phyloP scores from a whole-genome alignment of 805 yeast species.

The Teunomyces tritomae region DNA sequence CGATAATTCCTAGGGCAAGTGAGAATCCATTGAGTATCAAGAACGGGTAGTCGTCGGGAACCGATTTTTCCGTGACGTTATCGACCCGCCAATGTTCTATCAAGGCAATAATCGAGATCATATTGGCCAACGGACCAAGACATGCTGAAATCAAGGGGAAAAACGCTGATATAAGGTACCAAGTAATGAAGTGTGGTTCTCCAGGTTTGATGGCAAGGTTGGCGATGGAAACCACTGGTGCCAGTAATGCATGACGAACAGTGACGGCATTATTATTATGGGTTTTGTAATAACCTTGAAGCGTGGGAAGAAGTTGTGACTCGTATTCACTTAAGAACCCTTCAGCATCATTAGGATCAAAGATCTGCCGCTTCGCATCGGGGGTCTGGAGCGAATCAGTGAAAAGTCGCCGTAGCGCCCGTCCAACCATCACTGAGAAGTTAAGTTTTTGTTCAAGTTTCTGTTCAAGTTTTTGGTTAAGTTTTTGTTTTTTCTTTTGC shows the following conservation, averaged over 20 bases:
- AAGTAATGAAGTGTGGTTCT: constrained; percentile 36
- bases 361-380: background rate
- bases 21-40: constrained; percentile 60
- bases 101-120: constrained; percentile 69
- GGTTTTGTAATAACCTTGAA: background rate
- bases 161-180: constrained; percentile 68
- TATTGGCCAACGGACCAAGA: constrained; percentile 73
- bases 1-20: constrained; percentile 59
- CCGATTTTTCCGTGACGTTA: constrained; percentile 17
- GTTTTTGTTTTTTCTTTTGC: no score
- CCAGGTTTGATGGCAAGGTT: constrained; percentile 37
- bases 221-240: constrained; percentile 31
- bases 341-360: constrained; percentile 4
- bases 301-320: background rate
- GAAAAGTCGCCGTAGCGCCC: background rate
- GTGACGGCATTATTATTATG: constrained; percentile 12
- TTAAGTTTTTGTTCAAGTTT: background rate
- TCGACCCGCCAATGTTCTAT: constrained; percentile 63
- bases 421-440: background rate
- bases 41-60: constrained; percentile 42
- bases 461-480: no score
- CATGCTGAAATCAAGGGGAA: constrained; percentile 78
- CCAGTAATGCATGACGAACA: constrained; percentile 28
- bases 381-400: constrained; percentile 1
- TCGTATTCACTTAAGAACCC: background rate